These are phyloP conservation scores for Aspergillus sp. DNA, from an alignment of 2,329 filamentous ascomycete genomes.

Conservation along the genomic window DNA sequence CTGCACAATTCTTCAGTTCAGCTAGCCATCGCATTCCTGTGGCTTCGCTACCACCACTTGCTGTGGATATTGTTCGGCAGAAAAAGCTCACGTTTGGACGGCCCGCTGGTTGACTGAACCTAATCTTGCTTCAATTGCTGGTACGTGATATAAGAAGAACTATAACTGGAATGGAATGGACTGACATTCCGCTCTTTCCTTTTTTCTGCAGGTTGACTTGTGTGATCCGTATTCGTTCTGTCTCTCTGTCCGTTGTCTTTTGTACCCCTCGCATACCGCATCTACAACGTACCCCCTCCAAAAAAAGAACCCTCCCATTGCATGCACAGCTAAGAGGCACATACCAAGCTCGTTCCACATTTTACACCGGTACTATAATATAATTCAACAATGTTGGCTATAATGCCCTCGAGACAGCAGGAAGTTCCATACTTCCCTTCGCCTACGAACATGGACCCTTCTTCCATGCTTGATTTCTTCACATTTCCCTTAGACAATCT, in stretches of 20 bases:
- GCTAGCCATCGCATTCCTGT: too few relatives aligned
- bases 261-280: conserved; percentile 6
- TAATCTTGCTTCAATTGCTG: not conserved
- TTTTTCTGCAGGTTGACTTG: not conserved
- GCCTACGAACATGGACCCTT: conserved; percentile 28
- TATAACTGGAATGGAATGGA: conserved; percentile 1
- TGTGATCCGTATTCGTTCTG: too few relatives aligned
- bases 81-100: too few relatives aligned
- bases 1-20: too few relatives aligned
- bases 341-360: too few relatives aligned
- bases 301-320: too few relatives aligned
- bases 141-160: conserved; percentile 1
- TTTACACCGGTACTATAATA: too few relatives aligned
- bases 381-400: conserved; percentile 21
- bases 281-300: not conserved
- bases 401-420: conserved; percentile 25
- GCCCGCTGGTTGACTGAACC: not conserved
- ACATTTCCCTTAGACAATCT: conserved; percentile 21
- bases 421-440: conserved; percentile 23
- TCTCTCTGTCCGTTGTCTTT: conserved; percentile 7
- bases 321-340: too few relatives aligned
- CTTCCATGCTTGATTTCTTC: conserved; percentile 24
- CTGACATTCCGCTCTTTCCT: not conserved
- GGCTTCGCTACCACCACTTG: not conserved
- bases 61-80: not conserved